Base-by-base conservation (phyloP, 2,329 filamentous ascomycete species). In the Trichoderma guizhouense region DNA sequence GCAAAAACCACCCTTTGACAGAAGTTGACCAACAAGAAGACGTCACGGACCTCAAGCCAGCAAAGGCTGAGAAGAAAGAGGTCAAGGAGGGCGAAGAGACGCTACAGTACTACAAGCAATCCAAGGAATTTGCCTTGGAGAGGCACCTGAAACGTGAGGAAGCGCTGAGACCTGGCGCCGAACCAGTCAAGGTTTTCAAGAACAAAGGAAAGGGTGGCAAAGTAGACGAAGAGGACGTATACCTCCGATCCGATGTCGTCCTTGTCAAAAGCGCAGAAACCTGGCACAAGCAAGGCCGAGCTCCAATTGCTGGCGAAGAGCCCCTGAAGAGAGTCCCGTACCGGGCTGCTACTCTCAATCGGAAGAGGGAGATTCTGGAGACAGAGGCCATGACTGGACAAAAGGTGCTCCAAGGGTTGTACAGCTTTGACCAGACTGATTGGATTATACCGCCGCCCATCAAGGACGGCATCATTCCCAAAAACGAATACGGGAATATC, bases 201-300 rank as follows among this genome's bases (percentile, higher is more conserved):
- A 89, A 90, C 72, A 91, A 90, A 61, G 91, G 89, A 11, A 97
- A 95, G 81, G 92, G 91, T 15, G 89, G 90, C 58, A 92, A 91
- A 61, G 83, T 87, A 3, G 92, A 91, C 58, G 89, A 93, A 72
- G 94, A 97, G 79, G 90, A 93, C 1, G 94, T 98, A 0, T 98
- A 90, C 78, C 87, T 87, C 1, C 90, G 95, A 39, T 87, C 88
- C 68, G 95, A 98, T 75, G 90, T 98, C 0, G 89, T 95, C 3
- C 86, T 88, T 51, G 97, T 97, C 79, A 95, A 97, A 81, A 97
- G 93, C 32, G 92, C 93, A 1, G 96, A 99, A 79, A 97, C 93
- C 1, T 99, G 96, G 96, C 96, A 98, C 79, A 98, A 98, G 79
- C 95, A 98, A 84, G 96, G 96, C 0, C 89, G 95, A 12, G 91